Base-by-base conservation (phyloP, 768 basidiomycete species). In the Naganishia antarctica region DNA sequence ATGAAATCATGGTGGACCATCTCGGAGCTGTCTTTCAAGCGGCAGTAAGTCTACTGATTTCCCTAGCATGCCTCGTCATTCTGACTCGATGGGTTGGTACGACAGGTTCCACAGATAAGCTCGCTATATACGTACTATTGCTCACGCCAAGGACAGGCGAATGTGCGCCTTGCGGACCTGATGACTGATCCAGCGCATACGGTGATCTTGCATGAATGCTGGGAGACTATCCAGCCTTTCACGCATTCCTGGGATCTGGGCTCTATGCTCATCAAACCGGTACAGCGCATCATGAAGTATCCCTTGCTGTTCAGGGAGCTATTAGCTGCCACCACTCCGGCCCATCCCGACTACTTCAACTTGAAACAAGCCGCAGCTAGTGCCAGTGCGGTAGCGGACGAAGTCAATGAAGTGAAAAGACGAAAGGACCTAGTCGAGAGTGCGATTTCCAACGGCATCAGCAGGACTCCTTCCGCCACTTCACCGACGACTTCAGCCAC, bases 351-450 rank as follows among this genome's bases (percentile, higher is more conserved):
- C 48, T 75, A 78, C 66, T 73, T 73, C 63, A 66, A 68, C 32
- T 71, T 79, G 65, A 61, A 71, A 51, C 63, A 72, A 85, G 66
- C 83, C 78, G 49, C 81, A 79, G 47, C 78, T 79, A 66, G 68
- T 28, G 69, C 76, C 21, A 46, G 68, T 16, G 41, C 68, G 1
- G 78, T 90, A 34, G 73, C 81, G 4, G 83, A 84, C 53, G 84
- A 86, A 63, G 81, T 89, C 48, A 78, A 79, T n/a, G 87, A 88
- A 70, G 84, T 91, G 26, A 85, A 83, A 66, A 80, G 82, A 60
- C 82, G 91, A 61, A 92, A 91, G 65, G 88, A 91, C 65, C 87
- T 74, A 1, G 78, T 78, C 3, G 74, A 73, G 12, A 65, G 70
- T 23, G 70, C 74, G 23, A 73, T 77, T n/a, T 44, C 58, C 28